Percentiles rank a stretch among this genome's conserved stretches.
Evolutionary conservation across 306 rosid genomes (phyloP).

Genomic region (Trifolium repens): DNA sequence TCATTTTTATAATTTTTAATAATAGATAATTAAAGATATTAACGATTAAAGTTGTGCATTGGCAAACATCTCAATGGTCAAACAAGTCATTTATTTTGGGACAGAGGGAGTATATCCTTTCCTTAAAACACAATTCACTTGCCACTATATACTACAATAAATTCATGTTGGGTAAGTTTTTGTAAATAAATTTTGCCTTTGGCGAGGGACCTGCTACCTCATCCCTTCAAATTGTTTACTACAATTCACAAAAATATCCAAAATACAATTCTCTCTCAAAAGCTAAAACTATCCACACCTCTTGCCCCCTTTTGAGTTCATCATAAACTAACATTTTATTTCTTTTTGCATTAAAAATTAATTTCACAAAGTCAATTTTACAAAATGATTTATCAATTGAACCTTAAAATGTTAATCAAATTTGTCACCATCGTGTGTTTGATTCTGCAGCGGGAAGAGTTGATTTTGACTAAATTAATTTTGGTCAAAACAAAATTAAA

Average conservation of each 20-base stretch:
- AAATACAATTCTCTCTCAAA: background rate
- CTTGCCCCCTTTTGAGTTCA: background rate
- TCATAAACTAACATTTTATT: background rate
- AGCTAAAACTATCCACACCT: background rate
- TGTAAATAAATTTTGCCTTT: background rate
- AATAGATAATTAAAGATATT: too few relatives aligned
- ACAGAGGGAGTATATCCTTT: too few relatives aligned
- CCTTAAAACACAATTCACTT: constrained; percentile 2
- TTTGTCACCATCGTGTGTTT: background rate
- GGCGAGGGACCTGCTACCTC: background rate
- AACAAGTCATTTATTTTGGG: too few relatives aligned
- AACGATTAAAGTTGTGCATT: too few relatives aligned
- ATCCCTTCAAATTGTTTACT: background rate
- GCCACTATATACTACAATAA: background rate
- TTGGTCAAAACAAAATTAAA: too few relatives aligned
- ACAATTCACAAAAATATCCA: background rate
- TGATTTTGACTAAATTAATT: too few relatives aligned
- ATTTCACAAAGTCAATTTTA: background rate
- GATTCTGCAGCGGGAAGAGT: too few relatives aligned
- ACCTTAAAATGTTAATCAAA: background rate
- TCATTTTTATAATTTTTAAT: too few relatives aligned
- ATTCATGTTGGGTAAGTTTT: constrained; percentile 1
- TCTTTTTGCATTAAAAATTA: background rate
- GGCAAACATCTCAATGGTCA: too few relatives aligned
- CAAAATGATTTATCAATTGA: background rate